Conservation (phyloP, 345 rosid species). For the Pistacia atlantica region DNA sequence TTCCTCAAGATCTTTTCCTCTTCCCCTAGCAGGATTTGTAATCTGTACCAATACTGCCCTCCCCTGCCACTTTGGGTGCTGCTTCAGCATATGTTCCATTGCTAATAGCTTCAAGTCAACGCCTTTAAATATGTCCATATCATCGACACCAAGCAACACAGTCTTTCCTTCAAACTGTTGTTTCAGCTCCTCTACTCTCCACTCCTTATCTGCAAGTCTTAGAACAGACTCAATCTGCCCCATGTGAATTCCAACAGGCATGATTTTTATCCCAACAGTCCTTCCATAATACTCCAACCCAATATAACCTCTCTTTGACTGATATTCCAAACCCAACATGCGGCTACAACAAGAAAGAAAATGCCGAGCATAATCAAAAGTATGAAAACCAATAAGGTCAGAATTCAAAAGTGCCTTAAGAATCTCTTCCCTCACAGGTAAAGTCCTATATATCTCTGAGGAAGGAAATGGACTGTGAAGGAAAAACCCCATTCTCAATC, state of each 20-base stretch:
- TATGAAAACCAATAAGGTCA: conserved; percentile 77
- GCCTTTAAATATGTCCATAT: conserved; percentile 85
- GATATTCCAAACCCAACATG: conserved; percentile 73
- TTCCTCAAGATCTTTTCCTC: conserved; percentile 71
- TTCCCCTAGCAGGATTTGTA: conserved; percentile 70
- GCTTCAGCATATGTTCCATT: conserved; percentile 74
- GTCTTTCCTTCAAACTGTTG: conserved; percentile 74
- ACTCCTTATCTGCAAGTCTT: conserved; percentile 65
- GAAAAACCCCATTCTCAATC: conserved; percentile 76
- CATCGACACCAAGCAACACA: conserved; percentile 74
- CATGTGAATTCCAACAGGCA: conserved; percentile 85
- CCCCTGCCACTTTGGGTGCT: conserved; percentile 74
- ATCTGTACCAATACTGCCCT: conserved; percentile 74
- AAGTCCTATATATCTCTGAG: conserved; percentile 74
- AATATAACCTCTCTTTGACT: conserved; percentile 76
- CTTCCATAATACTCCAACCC: conserved; percentile 78
- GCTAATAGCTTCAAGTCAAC: conserved; percentile 73
- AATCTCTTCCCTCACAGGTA: conserved; percentile 80
- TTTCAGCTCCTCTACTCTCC: conserved; percentile 70
- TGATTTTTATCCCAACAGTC: conserved; percentile 76
- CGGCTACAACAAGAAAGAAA: conserved; percentile 80
- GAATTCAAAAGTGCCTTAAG: conserved; percentile 71
- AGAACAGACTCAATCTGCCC: conserved; percentile 73
- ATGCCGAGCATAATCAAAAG: conserved; percentile 97
- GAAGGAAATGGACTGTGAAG: conserved; percentile 82